These are phyloP conservation scores for Trichoderma semiorbis DNA, from an alignment of 2,329 filamentous ascomycete species.

Conservation along the genomic window DNA sequence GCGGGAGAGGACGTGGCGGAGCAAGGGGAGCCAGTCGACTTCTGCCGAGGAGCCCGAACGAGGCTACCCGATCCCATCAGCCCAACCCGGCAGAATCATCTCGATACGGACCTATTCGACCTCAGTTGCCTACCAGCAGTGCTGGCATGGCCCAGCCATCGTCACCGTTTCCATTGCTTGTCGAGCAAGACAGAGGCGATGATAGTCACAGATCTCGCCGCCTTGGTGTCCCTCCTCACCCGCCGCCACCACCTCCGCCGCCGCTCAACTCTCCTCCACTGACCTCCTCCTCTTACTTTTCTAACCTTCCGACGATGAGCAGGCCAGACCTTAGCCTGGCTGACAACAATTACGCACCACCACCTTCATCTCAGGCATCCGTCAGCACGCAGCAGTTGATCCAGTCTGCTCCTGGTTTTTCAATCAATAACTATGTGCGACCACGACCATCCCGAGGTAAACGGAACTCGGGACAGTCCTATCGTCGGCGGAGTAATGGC, in stretches of 20 bases:
- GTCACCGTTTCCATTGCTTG: not conserved
- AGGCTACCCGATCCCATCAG: slow-evolving; percentile 15
- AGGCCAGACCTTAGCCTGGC: not conserved
- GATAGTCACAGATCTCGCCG: not conserved
- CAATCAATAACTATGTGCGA: not conserved
- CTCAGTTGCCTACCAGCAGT: not conserved
- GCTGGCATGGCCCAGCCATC: not conserved
- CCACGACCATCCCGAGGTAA: not conserved
- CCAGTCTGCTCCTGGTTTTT: not conserved
- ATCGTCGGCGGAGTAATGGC: slow-evolving; percentile 3
- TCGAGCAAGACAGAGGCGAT: not conserved
- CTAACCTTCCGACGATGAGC: not conserved
- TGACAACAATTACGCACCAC: not conserved
- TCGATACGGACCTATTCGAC: not conserved
- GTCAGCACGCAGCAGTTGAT: not conserved
- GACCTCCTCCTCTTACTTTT: not conserved
- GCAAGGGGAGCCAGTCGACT: not conserved
- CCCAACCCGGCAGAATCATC: not conserved
- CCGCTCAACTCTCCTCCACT: not conserved
- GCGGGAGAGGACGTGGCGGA: slow-evolving; percentile 15
- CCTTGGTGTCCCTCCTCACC: slow-evolving; percentile 2
- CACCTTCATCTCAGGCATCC: not conserved
- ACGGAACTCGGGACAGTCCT: slow-evolving; percentile 4
- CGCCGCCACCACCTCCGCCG: slow-evolving; percentile 6
- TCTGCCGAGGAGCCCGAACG: slow-evolving; percentile 17